Percentiles rank a stretch among this genome's conserved stretches.
phyloP scores from a whole-genome alignment of 2,329 filamentous ascomycete genomes.

The Dactylellina parvicollis region DNA sequence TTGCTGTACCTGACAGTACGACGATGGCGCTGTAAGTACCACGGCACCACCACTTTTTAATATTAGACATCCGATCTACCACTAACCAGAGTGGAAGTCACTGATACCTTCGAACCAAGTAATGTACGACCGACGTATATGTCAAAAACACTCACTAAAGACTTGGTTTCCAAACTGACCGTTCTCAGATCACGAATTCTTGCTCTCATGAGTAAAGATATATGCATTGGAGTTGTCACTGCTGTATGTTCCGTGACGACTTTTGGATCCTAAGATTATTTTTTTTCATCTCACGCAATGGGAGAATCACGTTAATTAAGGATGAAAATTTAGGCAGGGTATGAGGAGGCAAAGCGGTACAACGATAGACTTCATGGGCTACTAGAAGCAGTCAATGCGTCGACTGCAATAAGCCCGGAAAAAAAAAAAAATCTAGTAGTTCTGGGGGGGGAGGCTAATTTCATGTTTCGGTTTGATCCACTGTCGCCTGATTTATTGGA shows the following conservation, averaged over 20 bases:
- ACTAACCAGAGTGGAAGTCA: conserved; percentile 18
- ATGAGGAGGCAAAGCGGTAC: conserved; percentile 86
- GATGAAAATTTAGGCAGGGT: conserved; percentile 71
- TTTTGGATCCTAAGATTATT: too few relatives aligned
- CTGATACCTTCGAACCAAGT: conserved; percentile 52
- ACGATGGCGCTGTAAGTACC: conserved; percentile 61
- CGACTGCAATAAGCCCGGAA: conserved; percentile 69
- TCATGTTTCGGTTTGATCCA: conserved; percentile 79
- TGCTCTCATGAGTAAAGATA: conserved; percentile 78
- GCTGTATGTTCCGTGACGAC: too few relatives aligned
- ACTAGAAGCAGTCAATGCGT: conserved; percentile 76
- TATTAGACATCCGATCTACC: not conserved
- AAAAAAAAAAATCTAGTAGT: conserved; percentile 85
- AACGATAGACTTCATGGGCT: conserved; percentile 87
- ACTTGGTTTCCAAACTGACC: not conserved
- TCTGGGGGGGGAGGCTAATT: conserved; percentile 96
- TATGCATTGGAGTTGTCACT: conserved; percentile 93
- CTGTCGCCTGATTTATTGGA: conserved; percentile 73
- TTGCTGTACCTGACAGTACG: conserved; percentile 14
- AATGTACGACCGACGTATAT: conserved; percentile 16
- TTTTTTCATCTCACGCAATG: too few relatives aligned
- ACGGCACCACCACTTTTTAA: not conserved
- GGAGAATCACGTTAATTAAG: not conserved
- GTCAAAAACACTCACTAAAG: not conserved
- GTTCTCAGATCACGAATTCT: conserved; percentile 64